Evolutionary conservation across 495 filamentous ascomycete genomes (phyloP).

Genomic region (Monascus purpureus): DNA sequence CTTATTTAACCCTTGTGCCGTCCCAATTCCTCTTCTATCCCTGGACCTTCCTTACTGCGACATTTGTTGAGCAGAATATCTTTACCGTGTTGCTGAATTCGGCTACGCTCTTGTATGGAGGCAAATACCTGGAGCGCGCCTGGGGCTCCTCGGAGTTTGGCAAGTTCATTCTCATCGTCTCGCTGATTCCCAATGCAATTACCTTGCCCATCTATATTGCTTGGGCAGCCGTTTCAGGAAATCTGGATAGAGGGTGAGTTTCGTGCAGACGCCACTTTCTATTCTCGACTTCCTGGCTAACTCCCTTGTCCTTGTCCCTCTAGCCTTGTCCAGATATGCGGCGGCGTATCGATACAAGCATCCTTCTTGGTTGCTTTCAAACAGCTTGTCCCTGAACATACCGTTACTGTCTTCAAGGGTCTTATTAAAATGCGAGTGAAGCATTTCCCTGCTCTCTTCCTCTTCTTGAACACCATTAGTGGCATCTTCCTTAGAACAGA

Average conservation of each 20-base stretch:
- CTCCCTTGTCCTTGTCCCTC: slow-evolving; percentile 9
- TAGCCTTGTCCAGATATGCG: slow-evolving; percentile 67
- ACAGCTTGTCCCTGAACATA: slow-evolving; percentile 94
- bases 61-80: slow-evolving; percentile 86
- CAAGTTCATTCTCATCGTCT: slow-evolving; percentile 71
- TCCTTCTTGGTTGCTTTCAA: slow-evolving; percentile 97
- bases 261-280: slow-evolving; percentile 9
- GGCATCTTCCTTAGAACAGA: slow-evolving; percentile 72
- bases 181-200: slow-evolving; percentile 66
- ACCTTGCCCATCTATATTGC: slow-evolving; percentile 59
- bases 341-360: slow-evolving; percentile 77
- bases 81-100: slow-evolving; percentile 72
- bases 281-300: slow-evolving; percentile 11
- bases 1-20: slow-evolving; percentile 78
- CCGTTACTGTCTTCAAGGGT: slow-evolving; percentile 83
- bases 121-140: slow-evolving; percentile 87
- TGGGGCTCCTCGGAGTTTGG: slow-evolving; percentile 89
- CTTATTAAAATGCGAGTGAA: slow-evolving; percentile 82
- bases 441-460: slow-evolving; percentile 84
- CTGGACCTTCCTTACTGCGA: slow-evolving; percentile 80
- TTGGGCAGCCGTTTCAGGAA: slow-evolving; percentile 55
- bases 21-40: slow-evolving; percentile 73
- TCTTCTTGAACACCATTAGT: slow-evolving; percentile 61
- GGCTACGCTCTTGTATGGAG: slow-evolving; percentile 79
- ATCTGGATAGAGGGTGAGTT: slow-evolving; percentile 54